Evolutionary conservation across 208 protist species (phyloP).

Genomic region (Wallacemonas sp.): DNA sequence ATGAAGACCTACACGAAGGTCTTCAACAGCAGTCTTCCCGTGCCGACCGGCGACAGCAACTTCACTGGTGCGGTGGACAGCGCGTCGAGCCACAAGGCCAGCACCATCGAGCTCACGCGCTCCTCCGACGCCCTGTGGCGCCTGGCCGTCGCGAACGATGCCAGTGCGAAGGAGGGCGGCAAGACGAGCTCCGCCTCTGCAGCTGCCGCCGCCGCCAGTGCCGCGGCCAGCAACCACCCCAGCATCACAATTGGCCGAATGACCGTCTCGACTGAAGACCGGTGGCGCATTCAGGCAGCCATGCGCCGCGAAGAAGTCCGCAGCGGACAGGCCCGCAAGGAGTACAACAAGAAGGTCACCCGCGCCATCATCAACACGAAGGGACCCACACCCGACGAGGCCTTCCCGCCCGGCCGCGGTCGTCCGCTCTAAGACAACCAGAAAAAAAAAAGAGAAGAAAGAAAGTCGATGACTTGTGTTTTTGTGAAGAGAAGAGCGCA

Average conservation of each 20-base stretch:
- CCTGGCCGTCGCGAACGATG: slow-evolving; percentile 49
- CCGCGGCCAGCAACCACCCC: slow-evolving; percentile 15
- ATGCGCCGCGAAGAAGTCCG: slow-evolving; percentile 86
- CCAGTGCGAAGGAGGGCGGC: slow-evolving; percentile 36
- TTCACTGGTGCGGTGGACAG: not conserved
- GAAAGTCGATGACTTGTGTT: no score
- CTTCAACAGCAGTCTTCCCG: slow-evolving; percentile 62
- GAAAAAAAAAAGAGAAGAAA: slow-evolving; percentile 5
- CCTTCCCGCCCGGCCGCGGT: slow-evolving; percentile 78
- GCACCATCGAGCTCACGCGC: slow-evolving; percentile 37
- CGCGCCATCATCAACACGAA: slow-evolving; percentile 75
- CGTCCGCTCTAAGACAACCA: slow-evolving; percentile 55
- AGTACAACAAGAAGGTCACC: slow-evolving; percentile 91
- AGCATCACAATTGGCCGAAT: slow-evolving; percentile 68
- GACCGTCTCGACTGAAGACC: slow-evolving; percentile 77
- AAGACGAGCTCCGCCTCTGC: slow-evolving; percentile 13
- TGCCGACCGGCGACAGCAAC: slow-evolving; percentile 26
- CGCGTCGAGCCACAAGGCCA: slow-evolving; percentile 10
- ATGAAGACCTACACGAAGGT: slow-evolving; percentile 52
- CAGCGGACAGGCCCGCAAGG: slow-evolving; percentile 58
- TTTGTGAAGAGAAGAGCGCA: not conserved
- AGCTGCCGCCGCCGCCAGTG: slow-evolving; percentile 7
- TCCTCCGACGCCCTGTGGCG: slow-evolving; percentile 72
- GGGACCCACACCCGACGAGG: slow-evolving; percentile 49
- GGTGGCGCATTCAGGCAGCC: slow-evolving; percentile 82